Conservation (phyloP, 345 rosid species). For the Camelina neglecta region DNA sequence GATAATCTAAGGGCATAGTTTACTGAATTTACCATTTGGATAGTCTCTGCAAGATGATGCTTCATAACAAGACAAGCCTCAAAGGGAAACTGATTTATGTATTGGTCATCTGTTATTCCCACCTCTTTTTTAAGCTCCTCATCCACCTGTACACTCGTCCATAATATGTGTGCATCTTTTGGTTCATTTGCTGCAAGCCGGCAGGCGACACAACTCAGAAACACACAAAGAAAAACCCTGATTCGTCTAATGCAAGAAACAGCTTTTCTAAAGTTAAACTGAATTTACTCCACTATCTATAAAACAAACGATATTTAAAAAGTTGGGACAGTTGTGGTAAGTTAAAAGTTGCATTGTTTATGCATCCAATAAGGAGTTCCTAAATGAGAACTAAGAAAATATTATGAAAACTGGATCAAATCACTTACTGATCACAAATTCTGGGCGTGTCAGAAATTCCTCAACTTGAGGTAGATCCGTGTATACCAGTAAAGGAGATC, state of each 20-base stretch:
- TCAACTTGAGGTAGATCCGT: constrained; percentile 93
- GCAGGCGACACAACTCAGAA: constrained; percentile 27
- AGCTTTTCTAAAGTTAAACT: background rate
- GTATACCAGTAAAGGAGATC: constrained; percentile 62
- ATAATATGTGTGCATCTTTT: constrained; percentile 86
- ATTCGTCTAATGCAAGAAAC: background rate
- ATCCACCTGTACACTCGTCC: constrained; percentile 91
- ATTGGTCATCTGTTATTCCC: constrained; percentile 80
- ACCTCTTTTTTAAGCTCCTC: constrained; percentile 71
- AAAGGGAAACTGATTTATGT: constrained; percentile 85
- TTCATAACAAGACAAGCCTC: constrained; percentile 98
- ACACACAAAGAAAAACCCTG: constrained; percentile 3
- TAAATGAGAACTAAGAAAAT: constrained; percentile 18
- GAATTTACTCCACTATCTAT: background rate
- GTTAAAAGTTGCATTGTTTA: constrained; percentile 11
- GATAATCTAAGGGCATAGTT: background rate
- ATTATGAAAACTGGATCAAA: constrained; percentile 23
- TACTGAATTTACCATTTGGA: constrained; percentile 63
- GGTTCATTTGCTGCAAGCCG: constrained; percentile 67
- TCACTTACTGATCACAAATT: constrained; percentile 79
- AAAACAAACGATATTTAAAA: constrained; percentile 5
- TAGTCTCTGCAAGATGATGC: constrained; percentile 95
- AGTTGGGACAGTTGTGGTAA: constrained; percentile 4
- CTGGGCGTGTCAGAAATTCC: constrained; percentile 80
- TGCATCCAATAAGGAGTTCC: background rate